Base-by-base conservation (phyloP, 768 basidiomycete species). In the Harrya chromipes region DNA sequence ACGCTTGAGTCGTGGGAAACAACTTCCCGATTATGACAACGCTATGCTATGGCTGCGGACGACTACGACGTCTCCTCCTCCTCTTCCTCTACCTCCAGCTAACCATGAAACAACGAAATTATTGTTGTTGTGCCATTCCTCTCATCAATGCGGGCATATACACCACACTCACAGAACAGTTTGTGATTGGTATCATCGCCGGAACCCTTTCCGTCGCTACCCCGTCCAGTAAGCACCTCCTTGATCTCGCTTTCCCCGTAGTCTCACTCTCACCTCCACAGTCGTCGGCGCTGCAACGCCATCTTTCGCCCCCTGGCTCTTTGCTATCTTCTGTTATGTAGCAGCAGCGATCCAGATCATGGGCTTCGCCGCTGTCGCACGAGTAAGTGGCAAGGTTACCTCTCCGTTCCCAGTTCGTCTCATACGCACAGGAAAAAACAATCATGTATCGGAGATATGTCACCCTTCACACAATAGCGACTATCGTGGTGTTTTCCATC, bases 101-200 rank as follows among this genome's bases (percentile, higher is more conserved):
- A 40, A 49, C 27, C 63, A 86, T 88, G 85, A 87, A 84, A 66
- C 70, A 84, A 43, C 81, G 90, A 72, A 85, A 91, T 42, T 94
- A 93, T 64, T 97, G 93, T 63, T 97, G 93, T 68, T 91, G 89
- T 61, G 94, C 94, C 38, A 86, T 97, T 51, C 94, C 94, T 9
- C 71, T 93, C 42, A 75, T 93, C 54, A 95, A 99, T 72, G 78
- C 83, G 53, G 97, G 97, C 27, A 89, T 97, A 46, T 97, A 97
- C 59, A 68, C 81, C 17, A 80, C 87, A 24, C 68, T 98, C 42
- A 65, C 73, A 0, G 90, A 95, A 65, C 94, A 97, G 69, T 75
- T 90, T 37, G 72, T 80, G 14, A 64, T 85, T 17, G 83, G 80
- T 5, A 61, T 90, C 54, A 52, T 86, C 14, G 79, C 83, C 10